Percentiles rank a stretch among this genome's conserved stretches.
Conservation (phyloP, 106 monocot genomes). For the Allium fistulosum region DNA sequence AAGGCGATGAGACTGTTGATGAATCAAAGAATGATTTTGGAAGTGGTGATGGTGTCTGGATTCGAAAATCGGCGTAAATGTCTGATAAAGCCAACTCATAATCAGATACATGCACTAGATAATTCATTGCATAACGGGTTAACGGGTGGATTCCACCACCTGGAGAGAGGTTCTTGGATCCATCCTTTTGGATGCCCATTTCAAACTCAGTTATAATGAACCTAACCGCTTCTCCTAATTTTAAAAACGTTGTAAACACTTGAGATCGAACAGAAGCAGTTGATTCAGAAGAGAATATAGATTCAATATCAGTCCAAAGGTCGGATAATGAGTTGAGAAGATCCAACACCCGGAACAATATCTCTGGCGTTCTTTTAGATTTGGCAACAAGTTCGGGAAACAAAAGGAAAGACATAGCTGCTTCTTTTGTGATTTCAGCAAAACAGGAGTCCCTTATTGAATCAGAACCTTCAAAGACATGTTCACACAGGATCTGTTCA, state of each 20-base stretch:
- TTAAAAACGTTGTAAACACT: conserved; percentile 10
- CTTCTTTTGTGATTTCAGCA: conserved; percentile 29
- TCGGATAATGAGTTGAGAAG: conserved; percentile 23
- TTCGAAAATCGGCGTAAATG: conserved; percentile 23
- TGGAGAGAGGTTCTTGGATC: conserved; percentile 13
- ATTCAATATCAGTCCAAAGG: conserved; percentile 30
- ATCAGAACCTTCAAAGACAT: conserved; percentile 30
- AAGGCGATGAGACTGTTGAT: conserved; percentile 10
- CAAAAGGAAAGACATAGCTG: conserved; percentile 22
- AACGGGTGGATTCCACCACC: conserved; percentile 45
- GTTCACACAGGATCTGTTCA: conserved; percentile 41
- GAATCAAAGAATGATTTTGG: conserved; percentile 12
- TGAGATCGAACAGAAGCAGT: conserved; percentile 28
- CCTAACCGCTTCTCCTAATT: conserved; percentile 31
- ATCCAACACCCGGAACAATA: conserved; percentile 36
- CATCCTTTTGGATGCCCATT: conserved; percentile 24
- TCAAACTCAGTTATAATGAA: conserved; percentile 29
- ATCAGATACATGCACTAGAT: conserved; percentile 32
- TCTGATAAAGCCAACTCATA: conserved; percentile 23
- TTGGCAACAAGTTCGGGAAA: conserved; percentile 39
- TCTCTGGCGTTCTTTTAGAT: conserved; percentile 33
- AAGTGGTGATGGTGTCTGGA: conserved; percentile 4
- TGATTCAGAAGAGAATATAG: conserved; percentile 36
- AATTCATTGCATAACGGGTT: conserved; percentile 40
- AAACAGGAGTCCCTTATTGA: conserved; percentile 41